Conservation (phyloP, 768 basidiomycete species). For the Albatrellus ellisii region DNA sequence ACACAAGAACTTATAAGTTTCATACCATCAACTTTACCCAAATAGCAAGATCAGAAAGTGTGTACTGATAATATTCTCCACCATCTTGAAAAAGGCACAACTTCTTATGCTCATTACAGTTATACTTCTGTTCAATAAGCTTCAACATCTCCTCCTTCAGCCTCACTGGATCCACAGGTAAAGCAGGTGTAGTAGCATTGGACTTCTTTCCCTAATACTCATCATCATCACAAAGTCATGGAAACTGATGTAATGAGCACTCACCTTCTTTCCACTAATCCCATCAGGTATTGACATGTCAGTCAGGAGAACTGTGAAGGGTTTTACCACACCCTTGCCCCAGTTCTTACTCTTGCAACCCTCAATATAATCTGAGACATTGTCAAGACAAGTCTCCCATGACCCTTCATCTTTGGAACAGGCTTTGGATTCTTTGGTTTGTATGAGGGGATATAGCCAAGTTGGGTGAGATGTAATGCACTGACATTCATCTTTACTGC, state of each 20-base stretch:
- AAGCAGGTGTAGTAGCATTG: neutral
- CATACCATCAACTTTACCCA: neutral
- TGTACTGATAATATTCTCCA: neutral
- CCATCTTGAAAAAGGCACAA: neutral
- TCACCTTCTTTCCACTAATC: neutral
- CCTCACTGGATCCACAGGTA: neutral
- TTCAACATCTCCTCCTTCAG: neutral
- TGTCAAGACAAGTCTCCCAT: constrained; percentile 8
- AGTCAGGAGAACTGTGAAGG: neutral
- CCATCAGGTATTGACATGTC: neutral
- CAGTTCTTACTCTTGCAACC: neutral
- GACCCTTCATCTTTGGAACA: constrained; percentile 10
- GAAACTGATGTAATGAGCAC: neutral
- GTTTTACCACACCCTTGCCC: neutral
- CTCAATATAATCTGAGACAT: constrained; percentile 6
- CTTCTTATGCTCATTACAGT: neutral
- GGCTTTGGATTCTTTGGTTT: constrained; percentile 13
- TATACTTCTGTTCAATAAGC: neutral
- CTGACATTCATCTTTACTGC: neutral
- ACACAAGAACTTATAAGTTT: neutral
- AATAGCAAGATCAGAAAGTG: neutral
- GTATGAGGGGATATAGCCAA: constrained; percentile 14
- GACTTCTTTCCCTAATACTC: too few relatives aligned
- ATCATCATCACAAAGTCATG: neutral
- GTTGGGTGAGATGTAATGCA: neutral